Evolutionary conservation across 805 yeast species (phyloP).

Genomic region (Monosporozyma solicola): DNA sequence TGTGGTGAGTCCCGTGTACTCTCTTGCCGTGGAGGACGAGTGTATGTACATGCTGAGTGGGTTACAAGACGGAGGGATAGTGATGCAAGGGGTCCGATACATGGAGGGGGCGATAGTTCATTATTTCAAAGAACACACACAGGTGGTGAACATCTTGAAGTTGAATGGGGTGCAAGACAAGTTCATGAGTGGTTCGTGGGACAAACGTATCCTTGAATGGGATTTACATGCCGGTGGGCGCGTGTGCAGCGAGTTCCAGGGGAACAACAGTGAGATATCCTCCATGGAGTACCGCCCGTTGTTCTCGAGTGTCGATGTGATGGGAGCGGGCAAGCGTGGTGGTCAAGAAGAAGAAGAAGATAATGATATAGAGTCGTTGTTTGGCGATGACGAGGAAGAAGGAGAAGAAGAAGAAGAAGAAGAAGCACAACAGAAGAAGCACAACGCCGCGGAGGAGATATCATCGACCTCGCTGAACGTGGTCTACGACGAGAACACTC

Average conservation of each 20-base stretch:
- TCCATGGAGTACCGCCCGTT: constrained; percentile 62
- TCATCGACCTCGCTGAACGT: constrained; percentile 19
- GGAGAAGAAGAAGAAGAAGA: constrained; percentile 14
- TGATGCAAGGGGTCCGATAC: constrained; percentile 72
- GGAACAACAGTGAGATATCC: constrained; percentile 71
- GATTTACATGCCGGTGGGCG: constrained; percentile 60
- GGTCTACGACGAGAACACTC: constrained; percentile 40
- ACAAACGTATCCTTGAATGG: constrained; percentile 70
- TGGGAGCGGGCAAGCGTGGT: constrained; percentile 3
- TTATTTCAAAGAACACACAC: constrained; percentile 56
- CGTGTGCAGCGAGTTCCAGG: constrained; percentile 38
- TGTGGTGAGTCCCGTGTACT: constrained; percentile 71
- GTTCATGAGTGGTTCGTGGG: constrained; percentile 87
- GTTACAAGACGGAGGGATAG: constrained; percentile 73
- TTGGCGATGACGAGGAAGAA: constrained; percentile 49
- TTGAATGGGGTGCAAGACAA: constrained; percentile 53
- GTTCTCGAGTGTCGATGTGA: constrained; percentile 38
- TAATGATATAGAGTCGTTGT: constrained; percentile 47
- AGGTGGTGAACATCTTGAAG: constrained; percentile 63
- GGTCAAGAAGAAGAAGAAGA: constrained; percentile 28
- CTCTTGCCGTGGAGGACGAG: constrained; percentile 75
- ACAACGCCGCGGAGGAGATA: constrained; percentile 12
- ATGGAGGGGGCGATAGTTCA: constrained; percentile 76
- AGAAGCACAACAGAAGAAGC: not conserved
- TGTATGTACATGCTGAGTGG: constrained; percentile 84